These are phyloP conservation scores for Dichomitus squalens DNA, from an alignment of 1,284 basidiomycete species.

Conservation along the genomic window DNA sequence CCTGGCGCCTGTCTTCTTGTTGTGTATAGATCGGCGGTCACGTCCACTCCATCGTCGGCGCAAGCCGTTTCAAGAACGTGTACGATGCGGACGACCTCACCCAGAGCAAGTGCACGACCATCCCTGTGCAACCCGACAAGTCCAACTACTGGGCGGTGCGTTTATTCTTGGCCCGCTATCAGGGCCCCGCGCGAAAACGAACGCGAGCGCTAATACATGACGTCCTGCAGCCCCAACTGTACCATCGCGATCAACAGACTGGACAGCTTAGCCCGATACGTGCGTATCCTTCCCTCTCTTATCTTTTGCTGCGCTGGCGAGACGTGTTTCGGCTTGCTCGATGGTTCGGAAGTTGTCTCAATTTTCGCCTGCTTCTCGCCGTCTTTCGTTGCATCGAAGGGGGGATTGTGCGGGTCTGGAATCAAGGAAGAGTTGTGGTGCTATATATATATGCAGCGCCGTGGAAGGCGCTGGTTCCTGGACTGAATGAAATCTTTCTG, in stretches of 20 bases:
- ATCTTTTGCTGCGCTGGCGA: neutral
- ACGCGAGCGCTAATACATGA: conserved; percentile 4
- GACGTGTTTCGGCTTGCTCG: no score
- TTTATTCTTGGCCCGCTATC: no score
- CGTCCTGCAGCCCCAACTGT: conserved; percentile 24
- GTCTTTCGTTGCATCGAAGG: no score
- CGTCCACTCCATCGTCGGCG: conserved; percentile 34
- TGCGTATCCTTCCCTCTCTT: conserved; percentile 11
- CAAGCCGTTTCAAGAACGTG: conserved; percentile 24
- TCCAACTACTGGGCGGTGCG: conserved; percentile 34
- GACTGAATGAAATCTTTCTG: no score
- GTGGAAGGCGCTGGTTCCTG: no score
- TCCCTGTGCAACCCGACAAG: conserved; percentile 31
- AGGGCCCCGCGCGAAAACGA: neutral
- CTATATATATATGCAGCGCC: no score
- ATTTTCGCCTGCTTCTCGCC: no score
- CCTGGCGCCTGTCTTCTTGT: neutral
- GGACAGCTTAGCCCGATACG: conserved; percentile 27
- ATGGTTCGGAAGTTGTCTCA: no score
- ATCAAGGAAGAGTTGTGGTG: no score
- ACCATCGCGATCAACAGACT: conserved; percentile 27
- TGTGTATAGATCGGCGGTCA: conserved; percentile 25
- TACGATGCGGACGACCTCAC: conserved; percentile 25
- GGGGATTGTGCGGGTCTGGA: no score
- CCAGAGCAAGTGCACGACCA: conserved; percentile 28